phyloP scores from a whole-genome alignment of 148 eudicot genomes.

The Rhododendron molle region DNA sequence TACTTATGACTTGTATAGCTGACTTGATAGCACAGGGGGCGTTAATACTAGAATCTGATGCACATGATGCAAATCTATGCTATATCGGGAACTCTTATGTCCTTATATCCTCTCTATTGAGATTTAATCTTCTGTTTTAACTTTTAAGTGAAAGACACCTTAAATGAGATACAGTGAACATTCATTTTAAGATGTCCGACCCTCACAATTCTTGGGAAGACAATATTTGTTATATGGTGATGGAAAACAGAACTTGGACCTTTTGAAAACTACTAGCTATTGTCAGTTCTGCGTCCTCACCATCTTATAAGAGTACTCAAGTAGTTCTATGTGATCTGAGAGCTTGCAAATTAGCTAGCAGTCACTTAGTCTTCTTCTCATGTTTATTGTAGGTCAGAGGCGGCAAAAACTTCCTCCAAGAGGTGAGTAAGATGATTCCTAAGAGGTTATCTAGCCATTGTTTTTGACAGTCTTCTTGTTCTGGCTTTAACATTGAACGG shows the following conservation, averaged over 20 bases:
- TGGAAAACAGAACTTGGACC: neutral
- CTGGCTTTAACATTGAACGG: neutral
- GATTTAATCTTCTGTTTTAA: neutral
- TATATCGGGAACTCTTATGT: neutral
- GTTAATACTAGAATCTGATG: neutral
- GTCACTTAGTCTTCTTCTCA: neutral
- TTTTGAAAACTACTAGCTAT: neutral
- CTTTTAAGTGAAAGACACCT: neutral
- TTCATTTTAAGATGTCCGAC: neutral
- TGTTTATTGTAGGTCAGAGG: constrained; percentile 4
- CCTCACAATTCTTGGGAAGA: too few species aligned
- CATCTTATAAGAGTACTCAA: neutral
- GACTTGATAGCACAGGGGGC: neutral
- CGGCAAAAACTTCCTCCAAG: neutral
- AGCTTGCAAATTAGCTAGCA: neutral
- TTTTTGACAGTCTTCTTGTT: neutral
- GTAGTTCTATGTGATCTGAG: neutral
- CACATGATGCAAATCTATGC: neutral
- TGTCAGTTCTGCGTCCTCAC: neutral
- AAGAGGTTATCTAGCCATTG: neutral
- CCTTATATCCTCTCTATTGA: neutral
- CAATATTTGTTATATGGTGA: neutral
- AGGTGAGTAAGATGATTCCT: neutral
- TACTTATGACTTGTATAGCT: neutral
- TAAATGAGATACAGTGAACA: neutral